A percentile compares a stretch with the other conserved stretches of the same genome.
Conservation (phyloP, 2,329 filamentous ascomycete genomes). For the Colletotrichum sp. region DNA sequence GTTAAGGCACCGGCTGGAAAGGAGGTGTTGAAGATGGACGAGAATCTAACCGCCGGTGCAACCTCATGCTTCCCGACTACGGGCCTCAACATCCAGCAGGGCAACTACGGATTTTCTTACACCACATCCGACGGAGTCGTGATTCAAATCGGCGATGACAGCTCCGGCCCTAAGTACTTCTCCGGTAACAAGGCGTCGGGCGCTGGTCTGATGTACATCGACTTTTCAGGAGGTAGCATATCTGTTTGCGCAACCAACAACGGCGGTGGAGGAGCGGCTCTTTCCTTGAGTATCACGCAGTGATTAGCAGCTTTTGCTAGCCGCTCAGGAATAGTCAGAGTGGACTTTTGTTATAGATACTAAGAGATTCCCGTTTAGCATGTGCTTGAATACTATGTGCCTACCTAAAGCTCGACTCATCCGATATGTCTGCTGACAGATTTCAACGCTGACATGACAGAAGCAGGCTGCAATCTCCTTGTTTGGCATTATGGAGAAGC, state of each 20-base stretch:
- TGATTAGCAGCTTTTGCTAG: background rate
- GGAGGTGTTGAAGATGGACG: background rate
- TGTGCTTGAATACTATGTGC: too few relatives aligned
- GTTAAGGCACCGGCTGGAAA: background rate
- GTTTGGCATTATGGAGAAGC: too few relatives aligned
- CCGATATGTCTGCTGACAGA: too few relatives aligned
- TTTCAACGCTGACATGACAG: too few relatives aligned
- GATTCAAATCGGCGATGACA: background rate
- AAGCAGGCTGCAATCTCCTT: too few relatives aligned
- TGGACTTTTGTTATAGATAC: too few relatives aligned
- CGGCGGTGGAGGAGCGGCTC: background rate
- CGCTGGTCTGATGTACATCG: background rate
- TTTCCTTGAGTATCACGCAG: background rate
- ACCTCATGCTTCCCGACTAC: background rate
- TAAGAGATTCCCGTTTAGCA: too few relatives aligned
- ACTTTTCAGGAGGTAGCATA: background rate
- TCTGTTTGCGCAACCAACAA: background rate
- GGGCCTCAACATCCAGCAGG: background rate
- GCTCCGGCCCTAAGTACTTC: background rate
- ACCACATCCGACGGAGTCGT: background rate
- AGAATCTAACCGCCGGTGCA: background rate
- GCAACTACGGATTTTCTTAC: background rate
- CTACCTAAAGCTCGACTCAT: too few relatives aligned
- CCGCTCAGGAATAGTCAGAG: too few relatives aligned
- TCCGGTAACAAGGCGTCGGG: background rate